phyloP scores from a whole-genome alignment of 257 asterid species.

The Solanum acaule region DNA sequence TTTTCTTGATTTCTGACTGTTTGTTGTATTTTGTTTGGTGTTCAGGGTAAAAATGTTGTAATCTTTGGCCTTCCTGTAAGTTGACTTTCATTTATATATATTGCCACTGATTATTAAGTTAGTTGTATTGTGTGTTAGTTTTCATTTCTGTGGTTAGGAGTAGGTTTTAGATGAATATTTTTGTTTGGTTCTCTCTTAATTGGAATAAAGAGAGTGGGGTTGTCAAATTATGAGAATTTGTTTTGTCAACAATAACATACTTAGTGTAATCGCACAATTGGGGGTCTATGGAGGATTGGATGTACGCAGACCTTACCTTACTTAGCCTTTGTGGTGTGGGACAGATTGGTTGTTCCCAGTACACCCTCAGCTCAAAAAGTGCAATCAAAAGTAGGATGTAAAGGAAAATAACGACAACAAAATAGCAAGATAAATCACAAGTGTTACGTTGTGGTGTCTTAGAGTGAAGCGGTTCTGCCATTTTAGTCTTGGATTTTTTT shows the following conservation, averaged over 20 bases:
- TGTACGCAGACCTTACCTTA: neutral
- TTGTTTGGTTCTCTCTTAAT: neutral
- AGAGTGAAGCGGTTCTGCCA: neutral
- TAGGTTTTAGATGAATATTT: neutral
- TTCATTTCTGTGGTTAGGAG: neutral
- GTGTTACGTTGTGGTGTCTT: neutral
- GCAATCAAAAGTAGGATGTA: neutral
- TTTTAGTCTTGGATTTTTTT: neutral
- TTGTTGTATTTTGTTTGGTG: constrained; percentile 1
- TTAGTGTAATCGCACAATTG: neutral
- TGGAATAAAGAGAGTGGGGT: neutral
- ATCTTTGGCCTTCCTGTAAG: constrained; percentile 98
- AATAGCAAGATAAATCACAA: neutral
- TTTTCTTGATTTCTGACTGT: neutral
- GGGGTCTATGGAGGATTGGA: neutral
- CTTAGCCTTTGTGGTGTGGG: neutral
- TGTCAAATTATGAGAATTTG: neutral
- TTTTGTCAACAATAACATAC: neutral
- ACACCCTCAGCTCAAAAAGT: neutral
- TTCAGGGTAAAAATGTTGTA: constrained; percentile 87
- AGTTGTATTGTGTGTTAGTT: neutral
- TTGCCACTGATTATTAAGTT: neutral
- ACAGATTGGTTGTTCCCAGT: neutral
- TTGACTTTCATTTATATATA: neutral
- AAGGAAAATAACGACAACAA: neutral